Evolutionary conservation across 169 alveolate species (phyloP).

Genomic region (Blepharisma undulans): DNA sequence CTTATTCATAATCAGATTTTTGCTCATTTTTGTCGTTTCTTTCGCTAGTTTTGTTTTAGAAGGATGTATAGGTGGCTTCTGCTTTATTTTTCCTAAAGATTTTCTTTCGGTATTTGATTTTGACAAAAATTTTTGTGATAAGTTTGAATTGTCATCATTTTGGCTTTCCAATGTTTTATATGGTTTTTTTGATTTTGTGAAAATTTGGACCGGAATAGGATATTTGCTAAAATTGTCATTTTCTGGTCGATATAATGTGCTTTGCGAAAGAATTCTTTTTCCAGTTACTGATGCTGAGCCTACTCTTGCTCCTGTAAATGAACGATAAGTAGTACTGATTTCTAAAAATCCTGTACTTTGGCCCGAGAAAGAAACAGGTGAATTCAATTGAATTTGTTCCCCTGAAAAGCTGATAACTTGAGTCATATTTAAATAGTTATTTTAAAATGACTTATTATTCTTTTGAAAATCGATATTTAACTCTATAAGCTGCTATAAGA

Average conservation of each 20-base stretch:
- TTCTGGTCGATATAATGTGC: background rate
- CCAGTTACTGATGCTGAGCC: background rate
- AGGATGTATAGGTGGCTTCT: background rate
- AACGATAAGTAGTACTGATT: background rate
- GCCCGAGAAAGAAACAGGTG: background rate
- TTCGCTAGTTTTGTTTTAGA: background rate
- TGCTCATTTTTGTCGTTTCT: background rate
- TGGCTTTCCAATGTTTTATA: background rate
- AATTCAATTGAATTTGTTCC: background rate
- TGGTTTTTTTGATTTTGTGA: background rate
- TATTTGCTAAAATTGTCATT: background rate
- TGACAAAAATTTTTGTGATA: background rate
- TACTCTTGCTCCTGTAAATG: background rate
- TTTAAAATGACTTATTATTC: background rate
- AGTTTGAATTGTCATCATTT: background rate
- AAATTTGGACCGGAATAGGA: background rate
- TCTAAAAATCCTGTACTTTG: background rate
- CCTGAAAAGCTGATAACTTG: background rate
- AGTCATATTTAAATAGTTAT: background rate
- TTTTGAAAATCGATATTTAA: too few species aligned
- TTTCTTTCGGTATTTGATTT: background rate
- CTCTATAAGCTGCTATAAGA: too few species aligned
- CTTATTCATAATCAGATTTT: background rate
- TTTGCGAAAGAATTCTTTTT: background rate
- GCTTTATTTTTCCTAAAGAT: background rate